Base-by-base conservation (phyloP, 371 early-diverging fungal genomes). In the Rhizomucor miehei region DNA sequence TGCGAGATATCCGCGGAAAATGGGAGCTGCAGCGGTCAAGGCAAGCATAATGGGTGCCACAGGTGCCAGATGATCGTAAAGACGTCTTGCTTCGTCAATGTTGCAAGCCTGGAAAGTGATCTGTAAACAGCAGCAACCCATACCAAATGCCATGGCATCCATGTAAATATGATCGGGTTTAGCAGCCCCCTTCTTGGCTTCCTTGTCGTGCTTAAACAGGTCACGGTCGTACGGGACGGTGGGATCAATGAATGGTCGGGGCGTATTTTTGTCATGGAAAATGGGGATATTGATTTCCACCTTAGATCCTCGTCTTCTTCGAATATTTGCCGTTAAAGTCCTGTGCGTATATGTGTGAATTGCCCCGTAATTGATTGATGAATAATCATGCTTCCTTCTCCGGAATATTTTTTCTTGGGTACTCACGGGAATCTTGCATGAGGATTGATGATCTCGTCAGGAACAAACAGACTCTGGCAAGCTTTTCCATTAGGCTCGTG, bases 111-210 rank as follows among this genome's bases (percentile, higher is more conserved):
- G 99, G 70, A 99, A 92, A 16, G 99, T 99, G 62, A 98, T 91
- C 75, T 99, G 99, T 34, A 99, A 81, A 66, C 99, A 98, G 64
- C 91, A 94, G 77, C 97, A 98, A 48, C 99, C 99, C 99, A 99
- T 99, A 25, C 99, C 99, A 81, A 99, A 99, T 41, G 94, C 94
- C 99, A 99, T 99, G 16, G 94, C 89, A 71, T 99, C 99, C 91
- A 99, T 93, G 66, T 98, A 95, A 44, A 98, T 93, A 71, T 95
- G 94, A 64, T 96, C 91, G 0, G 88, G 86, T 21, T 80, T 72
- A 4, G 98, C 97, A 17, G 91, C 90, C 1, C 90, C 84, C 25
- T 77, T 62, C 39, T 79, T 78, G 10, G 85, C 86, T 54, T 85
- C 85, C 54, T 76, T 79, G 51, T 86, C 86, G 58, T 84, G 84